phyloP scores from a whole-genome alignment of 1,139 yeast genomes.

The Yamadazyma sp. region DNA sequence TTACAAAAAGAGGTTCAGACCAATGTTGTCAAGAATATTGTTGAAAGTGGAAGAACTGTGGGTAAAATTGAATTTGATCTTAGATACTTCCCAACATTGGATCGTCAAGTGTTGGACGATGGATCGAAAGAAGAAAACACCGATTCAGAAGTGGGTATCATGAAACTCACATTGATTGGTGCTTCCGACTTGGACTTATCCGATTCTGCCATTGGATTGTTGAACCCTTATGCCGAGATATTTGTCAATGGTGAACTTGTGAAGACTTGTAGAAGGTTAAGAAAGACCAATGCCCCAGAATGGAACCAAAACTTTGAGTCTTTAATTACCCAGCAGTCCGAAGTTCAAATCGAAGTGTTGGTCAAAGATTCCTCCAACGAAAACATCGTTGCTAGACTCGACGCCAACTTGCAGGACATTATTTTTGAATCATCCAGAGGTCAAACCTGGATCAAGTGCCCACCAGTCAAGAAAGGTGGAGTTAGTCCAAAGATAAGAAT shows the following conservation, averaged over 20 bases:
- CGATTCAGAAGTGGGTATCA: conserved; percentile 67
- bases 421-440: conserved; percentile 54
- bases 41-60: conserved; percentile 55
- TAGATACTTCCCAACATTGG: conserved; percentile 61
- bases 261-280: conserved; percentile 58
- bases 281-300: conserved; percentile 67
- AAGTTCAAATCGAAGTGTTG: conserved; percentile 51
- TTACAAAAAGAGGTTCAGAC: conserved; percentile 50
- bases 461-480: conserved; percentile 30
- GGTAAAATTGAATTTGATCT: conserved; percentile 63
- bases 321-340: conserved; percentile 58
- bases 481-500: conserved; percentile 53
- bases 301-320: conserved; percentile 67
- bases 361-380: conserved; percentile 57
- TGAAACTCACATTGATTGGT: conserved; percentile 68
- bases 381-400: conserved; percentile 52
- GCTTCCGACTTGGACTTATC: conserved; percentile 70
- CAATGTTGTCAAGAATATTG: conserved; percentile 34
- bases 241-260: conserved; percentile 55
- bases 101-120: conserved; percentile 46
- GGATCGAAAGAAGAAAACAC: conserved; percentile 49
- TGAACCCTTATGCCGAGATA: conserved; percentile 72
- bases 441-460: conserved; percentile 49
- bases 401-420: conserved; percentile 54
- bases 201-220: conserved; percentile 62